Percentiles rank a stretch among this genome's conserved stretches.
phyloP scores from a whole-genome alignment of 2,329 filamentous ascomycete genomes.

The Apiospora pterosperma region DNA sequence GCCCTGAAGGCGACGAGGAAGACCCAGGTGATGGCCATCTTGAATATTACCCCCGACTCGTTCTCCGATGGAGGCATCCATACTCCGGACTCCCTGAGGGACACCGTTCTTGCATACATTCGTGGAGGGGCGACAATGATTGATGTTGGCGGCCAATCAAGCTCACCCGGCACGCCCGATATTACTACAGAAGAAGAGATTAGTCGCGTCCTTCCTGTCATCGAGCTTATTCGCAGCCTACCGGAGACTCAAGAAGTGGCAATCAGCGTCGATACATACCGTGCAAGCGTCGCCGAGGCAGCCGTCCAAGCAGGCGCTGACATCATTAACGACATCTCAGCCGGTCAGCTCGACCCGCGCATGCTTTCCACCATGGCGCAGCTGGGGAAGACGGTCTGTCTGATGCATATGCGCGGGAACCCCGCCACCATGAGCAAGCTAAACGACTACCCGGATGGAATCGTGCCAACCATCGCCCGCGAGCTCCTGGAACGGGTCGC shows the following conservation, averaged over 20 bases:
- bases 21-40: conserved; percentile 87
- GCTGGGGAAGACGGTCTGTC: conserved; percentile 71
- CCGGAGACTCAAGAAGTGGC: conserved; percentile 61
- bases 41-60: conserved; percentile 93
- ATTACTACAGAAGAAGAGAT: conserved; percentile 73
- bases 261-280: conserved; percentile 92
- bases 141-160: conserved; percentile 92
- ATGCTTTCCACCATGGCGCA: conserved; percentile 82
- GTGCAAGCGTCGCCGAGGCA: conserved; percentile 73
- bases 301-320: conserved; percentile 79
- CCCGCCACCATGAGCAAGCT: conserved; percentile 75
- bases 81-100: conserved; percentile 48
- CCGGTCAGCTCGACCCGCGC: conserved; percentile 69
- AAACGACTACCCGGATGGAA: conserved; percentile 64
- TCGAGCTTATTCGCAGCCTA: conserved; percentile 66
- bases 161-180: conserved; percentile 70
- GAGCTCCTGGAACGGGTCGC: conserved; percentile 70
- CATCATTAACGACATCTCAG: conserved; percentile 93
- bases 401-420: conserved; percentile 94
- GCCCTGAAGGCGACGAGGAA: conserved; percentile 54
- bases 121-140: conserved; percentile 74
- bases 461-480: conserved; percentile 60
- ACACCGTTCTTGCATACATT: conserved; percentile 61
- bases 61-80: conserved; percentile 87
- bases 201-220: conserved; percentile 73